Percentiles rank a stretch among this genome's conserved stretches.
These are phyloP conservation scores for Tetraselmis chui DNA, from an alignment of 139 green algal species.

Conservation along the genomic window DNA sequence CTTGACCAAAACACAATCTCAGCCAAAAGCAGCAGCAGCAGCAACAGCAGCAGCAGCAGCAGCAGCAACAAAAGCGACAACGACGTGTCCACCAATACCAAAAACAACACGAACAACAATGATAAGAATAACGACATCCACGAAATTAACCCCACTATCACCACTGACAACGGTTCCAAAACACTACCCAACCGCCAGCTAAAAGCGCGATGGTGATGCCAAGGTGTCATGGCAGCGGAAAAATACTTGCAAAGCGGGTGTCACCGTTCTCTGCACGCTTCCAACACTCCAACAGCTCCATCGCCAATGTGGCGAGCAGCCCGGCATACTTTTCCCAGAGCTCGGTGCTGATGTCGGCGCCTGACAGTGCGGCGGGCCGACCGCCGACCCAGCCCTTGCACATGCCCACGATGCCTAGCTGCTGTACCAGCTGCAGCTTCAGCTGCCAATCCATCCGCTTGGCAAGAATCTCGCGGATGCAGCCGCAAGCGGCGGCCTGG, in stretches of 20 bases:
- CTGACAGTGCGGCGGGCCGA: not conserved
- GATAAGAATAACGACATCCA: too few species aligned
- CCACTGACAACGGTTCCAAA: too few species aligned
- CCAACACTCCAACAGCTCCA: conserved; percentile 71
- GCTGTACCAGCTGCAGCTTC: conserved; percentile 75
- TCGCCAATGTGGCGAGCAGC: conserved; percentile 67
- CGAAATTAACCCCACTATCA: too few species aligned
- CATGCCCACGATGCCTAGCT: conserved; percentile 47
- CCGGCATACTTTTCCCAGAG: conserved; percentile 52
- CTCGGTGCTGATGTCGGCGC: conserved; percentile 43
- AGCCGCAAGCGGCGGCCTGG: conserved; percentile 52
- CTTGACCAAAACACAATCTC: too few species aligned
- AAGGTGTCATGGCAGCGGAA: too few species aligned
- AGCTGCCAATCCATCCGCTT: conserved; percentile 81
- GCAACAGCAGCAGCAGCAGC: too few species aligned
- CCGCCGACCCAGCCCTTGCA: conserved; percentile 19
- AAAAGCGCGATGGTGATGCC: too few species aligned
- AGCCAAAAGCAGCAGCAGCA: too few species aligned
- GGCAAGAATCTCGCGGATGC: conserved; percentile 64
- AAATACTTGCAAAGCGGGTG: too few species aligned
- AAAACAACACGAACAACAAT: too few species aligned
- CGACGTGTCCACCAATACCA: too few species aligned
- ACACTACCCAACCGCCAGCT: too few species aligned
- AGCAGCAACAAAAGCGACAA: not conserved
- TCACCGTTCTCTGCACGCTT: conserved; percentile 81